A percentile compares a stretch with the other conserved stretches of the same genome.
Conservation (phyloP, 2,329 filamentous ascomycete species). For the Trichophyton simii region DNA sequence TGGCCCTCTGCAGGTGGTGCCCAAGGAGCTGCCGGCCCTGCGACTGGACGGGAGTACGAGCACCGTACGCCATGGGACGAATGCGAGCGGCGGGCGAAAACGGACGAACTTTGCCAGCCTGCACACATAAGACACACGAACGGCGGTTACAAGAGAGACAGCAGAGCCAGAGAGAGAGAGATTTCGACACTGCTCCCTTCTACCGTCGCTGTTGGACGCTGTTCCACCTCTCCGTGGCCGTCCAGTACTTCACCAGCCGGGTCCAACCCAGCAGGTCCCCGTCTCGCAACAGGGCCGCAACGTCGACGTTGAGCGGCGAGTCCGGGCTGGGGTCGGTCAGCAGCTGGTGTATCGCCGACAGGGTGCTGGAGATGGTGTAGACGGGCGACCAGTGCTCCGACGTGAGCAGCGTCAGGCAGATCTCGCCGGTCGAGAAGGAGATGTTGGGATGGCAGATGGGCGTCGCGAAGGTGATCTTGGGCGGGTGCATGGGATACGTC, state of each 20-base stretch:
- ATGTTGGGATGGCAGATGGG: conserved; percentile 77
- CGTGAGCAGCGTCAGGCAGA: conserved; percentile 79
- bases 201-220: not conserved
- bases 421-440: conserved; percentile 63
- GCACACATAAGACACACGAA: not conserved
- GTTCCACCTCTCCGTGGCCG: conserved; percentile 35
- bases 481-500: conserved; percentile 67
- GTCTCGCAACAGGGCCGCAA: conserved; percentile 34
- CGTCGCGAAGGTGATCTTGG: conserved; percentile 68
- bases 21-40: not conserved
- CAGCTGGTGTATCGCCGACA: conserved; percentile 37
- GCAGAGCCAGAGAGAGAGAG: not conserved
- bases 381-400: conserved; percentile 66
- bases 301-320: conserved; percentile 38
- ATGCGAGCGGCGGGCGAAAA: not conserved
- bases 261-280: conserved; percentile 35
- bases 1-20: not conserved
- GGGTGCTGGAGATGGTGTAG: conserved; percentile 54
- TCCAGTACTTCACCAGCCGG: conserved; percentile 37
- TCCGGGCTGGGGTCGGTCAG: conserved; percentile 35
- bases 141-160: not conserved
- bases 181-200: not conserved
- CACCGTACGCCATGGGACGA: not conserved
- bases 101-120: not conserved
- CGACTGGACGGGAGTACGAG: not conserved